These are phyloP conservation scores for Solanum corneliomulleri DNA, from an alignment of 257 asterid genomes.

Conservation along the genomic window DNA sequence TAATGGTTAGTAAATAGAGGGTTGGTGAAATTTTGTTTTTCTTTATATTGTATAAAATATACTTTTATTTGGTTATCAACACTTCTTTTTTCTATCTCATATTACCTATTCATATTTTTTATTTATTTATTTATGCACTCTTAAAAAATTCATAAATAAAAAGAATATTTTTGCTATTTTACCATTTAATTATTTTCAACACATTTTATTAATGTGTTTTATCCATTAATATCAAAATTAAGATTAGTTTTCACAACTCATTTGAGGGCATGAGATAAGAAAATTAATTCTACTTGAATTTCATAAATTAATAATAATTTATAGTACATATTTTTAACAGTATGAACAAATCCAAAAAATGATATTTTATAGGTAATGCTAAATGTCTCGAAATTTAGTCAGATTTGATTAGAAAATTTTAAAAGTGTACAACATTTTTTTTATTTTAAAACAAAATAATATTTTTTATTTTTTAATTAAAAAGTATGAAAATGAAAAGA, in stretches of 20 bases:
- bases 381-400: too few species aligned
- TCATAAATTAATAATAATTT: too few species aligned
- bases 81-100: too few species aligned
- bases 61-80: neutral
- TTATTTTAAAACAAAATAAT: too few species aligned
- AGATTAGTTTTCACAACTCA: neutral
- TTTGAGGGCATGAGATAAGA: neutral
- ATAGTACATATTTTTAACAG: too few species aligned
- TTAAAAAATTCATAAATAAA: neutral
- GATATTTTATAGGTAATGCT: too few species aligned
- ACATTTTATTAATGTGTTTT: neutral
- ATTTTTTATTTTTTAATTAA: too few species aligned
- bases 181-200: neutral
- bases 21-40: neutral
- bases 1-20: neutral
- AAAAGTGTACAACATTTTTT: too few species aligned
- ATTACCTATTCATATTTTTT: neutral
- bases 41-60: neutral
- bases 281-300: too few species aligned
- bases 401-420: accelerated
- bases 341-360: too few species aligned
- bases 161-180: neutral
- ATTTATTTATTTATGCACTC: neutral
- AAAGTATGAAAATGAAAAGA: too few species aligned
- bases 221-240: neutral